Evolutionary conservation across 73 alveolate species (phyloP).

Genomic region (Paramecium sonneborni): DNA sequence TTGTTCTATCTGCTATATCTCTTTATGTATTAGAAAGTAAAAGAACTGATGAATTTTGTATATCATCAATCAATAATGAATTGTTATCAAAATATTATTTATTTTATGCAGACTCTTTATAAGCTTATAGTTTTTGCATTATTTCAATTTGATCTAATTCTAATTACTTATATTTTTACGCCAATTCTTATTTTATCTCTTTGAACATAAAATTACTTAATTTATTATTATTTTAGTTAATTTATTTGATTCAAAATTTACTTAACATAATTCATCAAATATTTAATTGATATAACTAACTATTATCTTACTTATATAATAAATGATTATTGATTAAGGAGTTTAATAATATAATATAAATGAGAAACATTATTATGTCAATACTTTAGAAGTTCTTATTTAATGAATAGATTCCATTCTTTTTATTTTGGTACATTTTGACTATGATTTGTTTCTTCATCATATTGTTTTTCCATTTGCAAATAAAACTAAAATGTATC

Average conservation of each 20-base stretch:
- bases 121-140: neutral
- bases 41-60: neutral
- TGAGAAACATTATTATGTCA: neutral
- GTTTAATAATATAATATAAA: neutral
- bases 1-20: neutral
- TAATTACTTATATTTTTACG: neutral
- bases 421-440: conserved; percentile 1
- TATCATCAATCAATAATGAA: conserved; percentile 26
- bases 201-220: neutral
- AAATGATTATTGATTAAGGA: neutral
- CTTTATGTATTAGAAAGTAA: neutral
- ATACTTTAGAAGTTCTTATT: neutral
- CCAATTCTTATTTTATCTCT: neutral
- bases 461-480: conserved; percentile 30
- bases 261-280: too few species aligned
- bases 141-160: neutral
- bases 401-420: conserved; percentile 47
- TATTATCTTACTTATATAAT: neutral
- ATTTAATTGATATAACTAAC: too few species aligned
- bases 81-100: neutral
- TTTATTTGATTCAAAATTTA: neutral
- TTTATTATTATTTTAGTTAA: neutral
- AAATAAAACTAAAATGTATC: conserved; percentile 15
- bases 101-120: neutral
- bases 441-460: conserved; percentile 41